Percentiles rank a stretch among this genome's conserved stretches.
phyloP scores from a whole-genome alignment of 192 early-diverging fungal species.

The Lobosporangium transversale region DNA sequence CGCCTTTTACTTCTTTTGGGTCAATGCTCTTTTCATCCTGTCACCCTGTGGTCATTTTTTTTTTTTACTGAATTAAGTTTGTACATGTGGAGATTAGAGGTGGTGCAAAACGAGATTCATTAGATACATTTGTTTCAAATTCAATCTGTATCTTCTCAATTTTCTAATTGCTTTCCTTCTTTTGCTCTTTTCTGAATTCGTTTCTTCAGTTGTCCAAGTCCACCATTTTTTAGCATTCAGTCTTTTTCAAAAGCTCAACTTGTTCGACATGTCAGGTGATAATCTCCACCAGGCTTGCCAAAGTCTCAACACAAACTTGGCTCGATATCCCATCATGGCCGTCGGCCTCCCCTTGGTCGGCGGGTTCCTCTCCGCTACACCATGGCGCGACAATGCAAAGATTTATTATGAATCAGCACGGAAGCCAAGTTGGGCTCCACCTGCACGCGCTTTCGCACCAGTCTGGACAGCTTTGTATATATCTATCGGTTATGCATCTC shows the following conservation, averaged over 20 bases:
- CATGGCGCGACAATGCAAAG: slow-evolving; percentile 19
- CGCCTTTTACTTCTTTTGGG: too few relatives aligned
- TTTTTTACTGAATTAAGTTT: too few relatives aligned
- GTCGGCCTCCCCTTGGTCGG: slow-evolving; percentile 44
- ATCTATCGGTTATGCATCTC: slow-evolving; percentile 48
- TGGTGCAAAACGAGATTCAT: too few relatives aligned
- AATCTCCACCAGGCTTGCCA: slow-evolving; percentile 33
- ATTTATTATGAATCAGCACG: slow-evolving; percentile 12
- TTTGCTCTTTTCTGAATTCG: too few relatives aligned
- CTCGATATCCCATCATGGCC: slow-evolving; percentile 43
- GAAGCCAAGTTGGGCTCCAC: slow-evolving; percentile 42
- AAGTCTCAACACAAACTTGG: slow-evolving; percentile 39
- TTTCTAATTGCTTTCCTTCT: too few relatives aligned
- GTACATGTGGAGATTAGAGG: too few relatives aligned
- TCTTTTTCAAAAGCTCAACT: too few relatives aligned
- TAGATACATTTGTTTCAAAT: neutral
- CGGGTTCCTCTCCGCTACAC: slow-evolving; percentile 41
- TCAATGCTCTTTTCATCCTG: too few relatives aligned
- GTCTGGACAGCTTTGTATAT: slow-evolving; percentile 38
- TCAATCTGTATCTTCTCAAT: neutral
- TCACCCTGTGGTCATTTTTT: too few relatives aligned
- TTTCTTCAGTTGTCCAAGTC: too few relatives aligned
- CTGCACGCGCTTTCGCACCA: slow-evolving; percentile 20
- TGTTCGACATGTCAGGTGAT: slow-evolving; percentile 38
- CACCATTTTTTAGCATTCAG: too few relatives aligned